A percentile compares a stretch with the other conserved stretches of the same genome.
phyloP scores from a whole-genome alignment of 768 basidiomycete genomes.

The Russula sp. region DNA sequence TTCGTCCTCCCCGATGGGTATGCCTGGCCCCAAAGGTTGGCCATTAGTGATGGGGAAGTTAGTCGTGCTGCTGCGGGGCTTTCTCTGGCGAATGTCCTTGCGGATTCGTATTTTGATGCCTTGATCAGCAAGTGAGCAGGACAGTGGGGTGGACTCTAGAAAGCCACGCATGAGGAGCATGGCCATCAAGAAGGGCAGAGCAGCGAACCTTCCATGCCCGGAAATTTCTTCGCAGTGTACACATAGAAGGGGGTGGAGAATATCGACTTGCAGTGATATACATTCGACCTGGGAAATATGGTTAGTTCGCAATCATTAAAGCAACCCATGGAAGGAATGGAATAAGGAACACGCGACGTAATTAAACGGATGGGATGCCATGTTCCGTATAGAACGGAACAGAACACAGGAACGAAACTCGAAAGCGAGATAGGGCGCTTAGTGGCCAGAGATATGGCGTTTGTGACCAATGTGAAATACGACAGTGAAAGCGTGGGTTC shows the following conservation, averaged over 20 bases:
- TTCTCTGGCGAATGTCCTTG: conserved; percentile 84
- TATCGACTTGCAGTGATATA: conserved; percentile 87
- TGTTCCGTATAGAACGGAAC: conserved; percentile 13
- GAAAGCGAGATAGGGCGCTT: background rate
- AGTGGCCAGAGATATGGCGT: background rate
- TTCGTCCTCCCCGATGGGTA: conserved; percentile 28
- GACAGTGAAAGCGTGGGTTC: background rate
- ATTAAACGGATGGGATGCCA: conserved; percentile 10
- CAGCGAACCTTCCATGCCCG: conserved; percentile 85
- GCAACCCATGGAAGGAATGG: background rate
- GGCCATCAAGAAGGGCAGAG: conserved; percentile 3
- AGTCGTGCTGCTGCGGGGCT: conserved; percentile 43
- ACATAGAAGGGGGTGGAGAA: conserved; percentile 90
- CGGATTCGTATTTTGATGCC: conserved; percentile 94
- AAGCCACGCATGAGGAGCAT: conserved; percentile 11
- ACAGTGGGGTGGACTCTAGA: conserved; percentile 82
- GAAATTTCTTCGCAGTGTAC: conserved; percentile 95
- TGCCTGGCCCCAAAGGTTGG: conserved; percentile 19
- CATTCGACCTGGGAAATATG: conserved; percentile 56
- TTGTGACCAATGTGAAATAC: conserved; percentile 23
- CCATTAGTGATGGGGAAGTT: conserved; percentile 25
- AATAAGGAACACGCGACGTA: conserved; percentile 26
- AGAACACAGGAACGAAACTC: conserved; percentile 13
- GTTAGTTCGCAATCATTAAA: conserved; percentile 3
- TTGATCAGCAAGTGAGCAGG: conserved; percentile 89